A percentile compares a stretch with the other conserved stretches of the same genome.
These are phyloP conservation scores for Trametes meyenii DNA, from an alignment of 768 basidiomycete species.

Conservation along the genomic window DNA sequence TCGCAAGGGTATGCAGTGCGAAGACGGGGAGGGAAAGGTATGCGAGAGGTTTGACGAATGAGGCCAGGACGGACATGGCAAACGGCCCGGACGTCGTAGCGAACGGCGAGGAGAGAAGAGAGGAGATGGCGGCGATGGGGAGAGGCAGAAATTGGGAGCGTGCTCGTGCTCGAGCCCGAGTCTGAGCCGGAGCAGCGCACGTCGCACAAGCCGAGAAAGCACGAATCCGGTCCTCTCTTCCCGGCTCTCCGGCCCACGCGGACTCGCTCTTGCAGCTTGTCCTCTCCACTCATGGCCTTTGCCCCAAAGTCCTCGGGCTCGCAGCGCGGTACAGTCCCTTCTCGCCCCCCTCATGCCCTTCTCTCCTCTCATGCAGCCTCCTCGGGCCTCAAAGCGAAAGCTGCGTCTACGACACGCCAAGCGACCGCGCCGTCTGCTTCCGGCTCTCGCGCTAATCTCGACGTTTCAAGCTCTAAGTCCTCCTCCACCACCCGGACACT, in stretches of 20 bases:
- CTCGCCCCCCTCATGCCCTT: not conserved
- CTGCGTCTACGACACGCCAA: constrained; percentile 4
- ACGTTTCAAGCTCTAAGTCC: not conserved
- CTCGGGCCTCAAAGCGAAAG: constrained; percentile 2
- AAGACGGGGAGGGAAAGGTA: constrained; percentile 77
- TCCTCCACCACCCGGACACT: constrained; percentile 8
- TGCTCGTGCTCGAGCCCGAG: no score
- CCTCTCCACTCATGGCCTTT: constrained; percentile 16
- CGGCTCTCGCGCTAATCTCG: constrained; percentile 17
- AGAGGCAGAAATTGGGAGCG: constrained; percentile 11
- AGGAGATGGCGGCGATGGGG: constrained; percentile 11
- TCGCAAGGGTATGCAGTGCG: constrained; percentile 61
- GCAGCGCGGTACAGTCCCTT: constrained; percentile 14
- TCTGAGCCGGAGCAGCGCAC: not conserved
- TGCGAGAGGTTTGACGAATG: constrained; percentile 69
- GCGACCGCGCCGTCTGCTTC: constrained; percentile 8
- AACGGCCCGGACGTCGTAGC: constrained; percentile 21
- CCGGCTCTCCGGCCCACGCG: constrained; percentile 7
- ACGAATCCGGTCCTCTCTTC: constrained; percentile 2
- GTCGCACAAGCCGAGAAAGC: constrained; percentile 16
- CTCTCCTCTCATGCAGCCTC: not conserved
- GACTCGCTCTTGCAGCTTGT: not conserved
- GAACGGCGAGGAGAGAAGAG: constrained; percentile 7
- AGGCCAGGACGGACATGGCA: constrained; percentile 64
- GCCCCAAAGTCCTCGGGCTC: constrained; percentile 10